phyloP scores from a whole-genome alignment of 108 stramenopile genomes.

The Skeletonema marinoi region DNA sequence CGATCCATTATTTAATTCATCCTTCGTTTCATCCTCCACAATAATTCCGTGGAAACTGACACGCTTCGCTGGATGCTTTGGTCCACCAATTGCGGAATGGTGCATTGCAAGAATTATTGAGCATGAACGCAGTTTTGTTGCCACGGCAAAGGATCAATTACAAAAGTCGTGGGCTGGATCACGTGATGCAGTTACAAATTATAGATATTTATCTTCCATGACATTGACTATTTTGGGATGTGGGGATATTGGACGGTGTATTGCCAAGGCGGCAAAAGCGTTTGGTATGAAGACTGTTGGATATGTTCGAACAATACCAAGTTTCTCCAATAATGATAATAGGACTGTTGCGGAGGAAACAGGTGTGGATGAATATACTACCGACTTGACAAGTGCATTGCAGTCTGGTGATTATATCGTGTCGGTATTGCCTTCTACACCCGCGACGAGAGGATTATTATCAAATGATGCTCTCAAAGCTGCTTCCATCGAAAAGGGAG shows the following conservation, averaged over 20 bases:
- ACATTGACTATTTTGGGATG: conserved; percentile 54
- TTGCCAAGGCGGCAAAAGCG: conserved; percentile 40
- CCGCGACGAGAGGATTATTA: conserved; percentile 44
- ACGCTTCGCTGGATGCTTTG: conserved; percentile 58
- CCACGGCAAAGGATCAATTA: conserved; percentile 36
- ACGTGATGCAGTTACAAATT: conserved; percentile 12
- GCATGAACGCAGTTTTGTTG: conserved; percentile 53
- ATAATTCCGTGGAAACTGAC: conserved; percentile 37
- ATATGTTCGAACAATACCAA: conserved; percentile 21
- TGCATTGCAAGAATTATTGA: conserved; percentile 56
- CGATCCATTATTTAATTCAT: conserved; percentile 41
- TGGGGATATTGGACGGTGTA: conserved; percentile 61
- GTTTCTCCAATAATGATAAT: neutral
- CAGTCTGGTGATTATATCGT: conserved; percentile 53
- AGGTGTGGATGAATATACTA: conserved; percentile 38
- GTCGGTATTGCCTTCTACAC: conserved; percentile 55
- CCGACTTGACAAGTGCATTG: conserved; percentile 38
- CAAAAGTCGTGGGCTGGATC: conserved; percentile 50
- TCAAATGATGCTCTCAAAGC: neutral
- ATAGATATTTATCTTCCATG: conserved; percentile 53
- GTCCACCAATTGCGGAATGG: conserved; percentile 65
- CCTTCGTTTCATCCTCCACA: neutral
- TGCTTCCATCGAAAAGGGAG: conserved; percentile 27
- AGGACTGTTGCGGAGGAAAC: neutral
- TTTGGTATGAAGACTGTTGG: conserved; percentile 56